Evolutionary conservation across 116 monocot species (phyloP), one percentile per base, ranked within the genome.

Genomic region (Papilionanthe hybrid): DNA sequence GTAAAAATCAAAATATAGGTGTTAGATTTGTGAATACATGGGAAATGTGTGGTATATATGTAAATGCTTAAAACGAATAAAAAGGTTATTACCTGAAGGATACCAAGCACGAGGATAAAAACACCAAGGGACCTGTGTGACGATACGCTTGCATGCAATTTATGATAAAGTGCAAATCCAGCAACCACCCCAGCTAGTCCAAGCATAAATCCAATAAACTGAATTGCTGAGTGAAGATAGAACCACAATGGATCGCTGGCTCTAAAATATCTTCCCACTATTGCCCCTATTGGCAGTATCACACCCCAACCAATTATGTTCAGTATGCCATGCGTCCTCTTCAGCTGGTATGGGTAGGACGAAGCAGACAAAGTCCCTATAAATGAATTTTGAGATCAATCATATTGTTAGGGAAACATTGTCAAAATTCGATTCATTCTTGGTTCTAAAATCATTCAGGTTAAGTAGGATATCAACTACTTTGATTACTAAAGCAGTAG

Each of bases 271-370:
- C 94, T 90, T 74, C 92, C 88, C 47, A 90, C 81, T 37, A 92
- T 86, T 20, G 79, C 88, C 13, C 94, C 94, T 25, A 94, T 72
- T 19, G 94, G 94, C 27, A 92, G 79, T 48, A 94, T 84, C 29
- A 94, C 81, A 55, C 94, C 94, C 94, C 94, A 94, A 20, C 92
- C 88, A 82, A 92, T 78, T 77, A 94, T 90, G 48, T 82, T 85
- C 41, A 94, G 73, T 66, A 71, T 79, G 56, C 94, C 94, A 82
- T 94, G 94, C 1, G 56, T 86, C 66, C 85, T 91, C 84, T 94
- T 94, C 77, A 94, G 83, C 74, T 92, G 67, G 82, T 88, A 84
- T 56, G 88, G 90, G 72, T 92, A 87, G 5, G 85, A 84, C 42
- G 85, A 87, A 72, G 78, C 55, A 85, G 86, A 75, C 8, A 83